Percentiles rank a stretch among this genome's conserved stretches.
These are phyloP conservation scores for Phytophthora litchii DNA, from an alignment of 352 stramenopile species.

Conservation along the genomic window DNA sequence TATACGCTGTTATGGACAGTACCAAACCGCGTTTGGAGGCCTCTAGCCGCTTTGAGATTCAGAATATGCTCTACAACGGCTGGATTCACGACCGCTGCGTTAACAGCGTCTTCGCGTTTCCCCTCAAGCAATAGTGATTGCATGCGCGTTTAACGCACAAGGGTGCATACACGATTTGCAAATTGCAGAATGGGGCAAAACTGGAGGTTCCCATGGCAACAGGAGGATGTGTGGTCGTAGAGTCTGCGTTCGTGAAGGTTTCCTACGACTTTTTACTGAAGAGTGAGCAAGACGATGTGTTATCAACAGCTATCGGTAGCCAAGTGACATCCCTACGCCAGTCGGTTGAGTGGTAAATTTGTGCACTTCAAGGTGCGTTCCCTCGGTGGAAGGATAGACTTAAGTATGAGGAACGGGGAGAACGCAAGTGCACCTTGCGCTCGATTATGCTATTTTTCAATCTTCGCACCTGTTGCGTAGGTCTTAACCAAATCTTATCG, in stretches of 20 bases:
- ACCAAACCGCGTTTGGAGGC: constrained; percentile 40
- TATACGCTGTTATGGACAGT: constrained; percentile 29
- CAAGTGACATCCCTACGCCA: constrained; percentile 7
- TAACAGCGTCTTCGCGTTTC: constrained; percentile 37
- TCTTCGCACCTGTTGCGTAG: background rate
- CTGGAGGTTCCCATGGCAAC: background rate
- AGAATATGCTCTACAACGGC: constrained; percentile 44
- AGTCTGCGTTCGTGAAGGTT: constrained; percentile 15
- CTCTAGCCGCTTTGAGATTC: constrained; percentile 7
- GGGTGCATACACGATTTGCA: constrained; percentile 40
- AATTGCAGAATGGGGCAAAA: constrained; percentile 12
- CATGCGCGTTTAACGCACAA: constrained; percentile 30
- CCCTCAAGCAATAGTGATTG: constrained; percentile 35
- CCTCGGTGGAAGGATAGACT: constrained; percentile 16
- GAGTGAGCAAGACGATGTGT: background rate
- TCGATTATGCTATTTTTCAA: constrained; percentile 20
- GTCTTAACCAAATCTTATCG: background rate
- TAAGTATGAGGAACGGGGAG: constrained; percentile 12
- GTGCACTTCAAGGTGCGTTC: constrained; percentile 1
- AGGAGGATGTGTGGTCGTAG: constrained; percentile 1
- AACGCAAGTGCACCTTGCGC: constrained; percentile 16
- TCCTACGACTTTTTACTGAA: constrained; percentile 7
- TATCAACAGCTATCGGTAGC: constrained; percentile 2
- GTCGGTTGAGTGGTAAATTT: constrained; percentile 8
- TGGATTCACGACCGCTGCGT: constrained; percentile 46